Evolutionary conservation across 805 yeast genomes (phyloP), one percentile per base, ranked within the genome.

Genomic region (Yarrowia yakushimensis): DNA sequence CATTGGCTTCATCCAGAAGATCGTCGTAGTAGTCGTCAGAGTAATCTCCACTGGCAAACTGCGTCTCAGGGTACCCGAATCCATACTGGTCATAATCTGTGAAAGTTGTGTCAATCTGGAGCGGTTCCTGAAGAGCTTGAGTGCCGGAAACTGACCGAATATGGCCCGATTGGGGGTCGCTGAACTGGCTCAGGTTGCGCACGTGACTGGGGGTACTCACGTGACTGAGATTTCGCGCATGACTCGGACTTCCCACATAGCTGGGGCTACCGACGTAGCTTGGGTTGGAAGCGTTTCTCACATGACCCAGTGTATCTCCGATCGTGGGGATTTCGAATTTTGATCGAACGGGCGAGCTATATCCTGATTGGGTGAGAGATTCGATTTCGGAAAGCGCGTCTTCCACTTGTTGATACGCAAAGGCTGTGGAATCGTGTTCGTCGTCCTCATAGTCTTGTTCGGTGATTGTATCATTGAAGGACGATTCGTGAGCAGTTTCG

Each of bases 391-490:
- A 28, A 4, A 55, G 30, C 1, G 61, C 61, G 10, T 55, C 61
- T 41, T 55, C 61, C 2, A 55, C 61, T 23, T 55, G 39, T 15
- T 55, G 46, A 28, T 55, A 55, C 17, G 61, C 61, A 18, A 55
- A 55, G 3, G 46, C 61, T 7, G 61, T 55, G 8, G 48, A 37
- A 8, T 52, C 48, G 17, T 55, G 34, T 9, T 36, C 42, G 11
- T 37, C 36, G 27, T 27, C 20, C 15, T 41, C 45, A 18, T 22
- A 27, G 33, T 54, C 34, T 4, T 54, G 30, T 22, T 55, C 39
- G 12, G 34, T 30, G 48, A 39, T 22, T 22, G 34, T 30, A 13
- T 55, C 13, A 30, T 41, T 31, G 17, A 30, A 18, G 1, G 37
- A 36, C 8, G 43, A 22, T 15, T 54, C 60, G 2, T 43, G 50